phyloP scores from a whole-genome alignment of 2,329 filamentous ascomycete genomes.

The Sporothrix euskadiensis region DNA sequence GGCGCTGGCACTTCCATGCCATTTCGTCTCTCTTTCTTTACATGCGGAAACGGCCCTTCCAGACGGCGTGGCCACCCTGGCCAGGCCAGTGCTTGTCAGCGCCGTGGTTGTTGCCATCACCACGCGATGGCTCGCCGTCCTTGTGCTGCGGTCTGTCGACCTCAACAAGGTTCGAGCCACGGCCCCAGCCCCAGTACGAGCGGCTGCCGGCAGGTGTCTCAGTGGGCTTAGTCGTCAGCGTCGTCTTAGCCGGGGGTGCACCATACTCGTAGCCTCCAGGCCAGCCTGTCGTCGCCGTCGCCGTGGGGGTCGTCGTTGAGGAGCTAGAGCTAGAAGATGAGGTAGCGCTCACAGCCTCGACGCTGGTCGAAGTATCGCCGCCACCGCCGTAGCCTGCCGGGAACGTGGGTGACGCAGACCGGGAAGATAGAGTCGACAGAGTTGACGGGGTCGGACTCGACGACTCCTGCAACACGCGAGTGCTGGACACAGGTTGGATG shows the following conservation, averaged over 20 bases:
- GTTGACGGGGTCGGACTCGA: background rate
- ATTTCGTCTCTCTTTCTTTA: background rate
- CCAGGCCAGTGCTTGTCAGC: conserved; percentile 9
- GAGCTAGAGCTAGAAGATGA: background rate
- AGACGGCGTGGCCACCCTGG: conserved; percentile 6
- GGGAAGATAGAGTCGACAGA: background rate
- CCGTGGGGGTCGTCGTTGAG: background rate
- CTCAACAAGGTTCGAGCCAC: conserved; percentile 16
- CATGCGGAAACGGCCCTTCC: conserved; percentile 20
- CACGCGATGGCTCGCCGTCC: background rate
- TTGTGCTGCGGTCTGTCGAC: background rate
- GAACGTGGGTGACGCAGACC: background rate
- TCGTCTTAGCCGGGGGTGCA: conserved; percentile 7
- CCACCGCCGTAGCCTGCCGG: background rate
- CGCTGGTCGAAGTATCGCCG: conserved; percentile 9
- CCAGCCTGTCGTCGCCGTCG: conserved; percentile 19
- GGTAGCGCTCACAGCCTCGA: background rate
- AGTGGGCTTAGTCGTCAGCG: background rate
- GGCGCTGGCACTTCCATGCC: background rate
- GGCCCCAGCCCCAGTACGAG: conserved; percentile 20
- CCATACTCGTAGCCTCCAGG: conserved; percentile 31
- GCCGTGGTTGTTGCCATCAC: background rate
- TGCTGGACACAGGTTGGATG: background rate
- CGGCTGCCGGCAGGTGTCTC: background rate
- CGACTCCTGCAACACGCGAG: background rate